Base-by-base conservation (phyloP, 2,329 filamentous ascomycete species). In the Verticillium isaacii region DNA sequence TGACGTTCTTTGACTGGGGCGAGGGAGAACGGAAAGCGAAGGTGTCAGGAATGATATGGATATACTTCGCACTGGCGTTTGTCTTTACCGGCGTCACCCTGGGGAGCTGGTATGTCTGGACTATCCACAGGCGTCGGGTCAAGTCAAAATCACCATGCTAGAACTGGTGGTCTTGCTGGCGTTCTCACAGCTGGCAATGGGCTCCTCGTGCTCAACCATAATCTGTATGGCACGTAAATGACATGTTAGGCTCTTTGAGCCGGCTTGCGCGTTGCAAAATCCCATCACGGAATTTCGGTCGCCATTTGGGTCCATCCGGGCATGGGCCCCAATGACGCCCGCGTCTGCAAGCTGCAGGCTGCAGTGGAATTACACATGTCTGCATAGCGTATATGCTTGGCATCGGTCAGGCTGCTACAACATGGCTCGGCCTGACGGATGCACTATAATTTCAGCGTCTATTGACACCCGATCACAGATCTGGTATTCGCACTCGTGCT, bases 1-100 rank as follows among this genome's bases (percentile, higher is more conserved):
- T 67, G 64, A 63, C 62, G 1, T 69, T 70, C 45, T 71, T 71
- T 57, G 56, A 69, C 25, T 70, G 69, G 69, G 36, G 58, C n/a
- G 61, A 61, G 1, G 34, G 45, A 2, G 55, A 61, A 12, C 59
- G 58, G 5, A 29, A 41, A 2, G 54, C 60, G 3, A 57, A 60
- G 4, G 56, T 71, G 6, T 70, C 68, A 0, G 32, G 39, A 1
- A 68, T 66, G 50, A 41, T 71, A 19, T 71, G 68, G 69, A 63
- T 70, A 9, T 57, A 57, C 19, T 19, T 57, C 34, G 32, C 23
- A 17, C 5, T 57, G 5, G 34, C 56, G 6, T 17, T 36, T n/a
- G 11, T n/a, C n/a, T 36, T 39, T 23, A 57, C 56, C 7, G 17
- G 6, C 15, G 2, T 57, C 9, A 57, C 56, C 12, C 5, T 57